These are phyloP conservation scores for Eleusine indica DNA, from an alignment of 176 grass and related monocot genomes.

Conservation along the genomic window DNA sequence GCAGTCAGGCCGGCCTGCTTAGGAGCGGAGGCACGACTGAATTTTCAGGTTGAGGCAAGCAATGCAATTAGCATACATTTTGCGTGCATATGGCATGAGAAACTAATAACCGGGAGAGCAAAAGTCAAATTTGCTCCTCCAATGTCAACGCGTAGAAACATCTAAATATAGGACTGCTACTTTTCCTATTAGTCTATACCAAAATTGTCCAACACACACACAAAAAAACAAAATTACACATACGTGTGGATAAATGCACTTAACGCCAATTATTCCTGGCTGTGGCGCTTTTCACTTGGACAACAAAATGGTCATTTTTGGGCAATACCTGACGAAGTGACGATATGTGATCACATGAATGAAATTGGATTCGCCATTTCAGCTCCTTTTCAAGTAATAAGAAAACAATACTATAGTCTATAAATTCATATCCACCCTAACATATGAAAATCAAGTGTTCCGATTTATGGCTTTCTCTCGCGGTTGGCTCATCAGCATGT, in stretches of 20 bases:
- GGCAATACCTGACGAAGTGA: too few relatives aligned
- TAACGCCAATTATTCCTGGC: background rate
- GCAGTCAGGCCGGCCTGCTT: background rate
- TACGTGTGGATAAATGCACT: background rate
- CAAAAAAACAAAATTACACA: background rate
- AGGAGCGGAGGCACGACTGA: background rate
- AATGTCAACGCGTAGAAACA: conserved; percentile 21
- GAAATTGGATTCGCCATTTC: background rate
- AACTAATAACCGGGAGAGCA: background rate
- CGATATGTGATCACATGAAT: background rate
- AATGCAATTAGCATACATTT: background rate
- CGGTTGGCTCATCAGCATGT: background rate
- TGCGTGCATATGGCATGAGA: conserved; percentile 5
- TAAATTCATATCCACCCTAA: background rate
- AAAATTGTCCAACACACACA: background rate
- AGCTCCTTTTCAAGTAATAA: background rate
- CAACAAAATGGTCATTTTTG: background rate
- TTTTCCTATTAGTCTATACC: background rate
- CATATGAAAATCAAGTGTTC: background rate
- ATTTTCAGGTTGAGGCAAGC: background rate
- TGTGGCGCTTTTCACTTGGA: background rate
- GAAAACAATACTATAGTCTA: background rate
- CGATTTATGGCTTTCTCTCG: background rate
- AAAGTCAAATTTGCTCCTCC: conserved; percentile 6
- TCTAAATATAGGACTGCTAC: background rate